Conservation (phyloP, 2,329 filamentous ascomycete genomes). For the Xylariaceae sp. region DNA sequence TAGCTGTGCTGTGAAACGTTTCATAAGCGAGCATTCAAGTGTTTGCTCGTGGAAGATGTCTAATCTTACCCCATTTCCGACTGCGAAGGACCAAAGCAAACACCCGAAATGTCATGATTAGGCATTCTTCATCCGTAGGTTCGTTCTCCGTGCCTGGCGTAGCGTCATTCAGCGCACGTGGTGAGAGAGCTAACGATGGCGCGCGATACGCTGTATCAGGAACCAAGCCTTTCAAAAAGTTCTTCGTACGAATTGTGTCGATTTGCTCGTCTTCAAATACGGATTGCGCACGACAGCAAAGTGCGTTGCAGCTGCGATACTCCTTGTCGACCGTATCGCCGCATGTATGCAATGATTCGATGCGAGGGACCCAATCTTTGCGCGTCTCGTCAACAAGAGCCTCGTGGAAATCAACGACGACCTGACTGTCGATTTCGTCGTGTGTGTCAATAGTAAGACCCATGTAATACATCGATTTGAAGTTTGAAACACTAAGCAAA, state of each 20-base stretch:
- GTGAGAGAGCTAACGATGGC: constrained; percentile 1
- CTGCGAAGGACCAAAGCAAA: constrained; percentile 34
- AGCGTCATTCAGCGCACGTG: constrained; percentile 1
- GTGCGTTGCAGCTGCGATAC: neutral
- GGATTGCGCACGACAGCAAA: neutral
- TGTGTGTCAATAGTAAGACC: constrained; percentile 19
- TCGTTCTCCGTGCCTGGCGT: neutral
- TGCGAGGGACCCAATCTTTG: constrained; percentile 2
- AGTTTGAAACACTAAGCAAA: constrained; percentile 5
- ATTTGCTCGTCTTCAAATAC: constrained; percentile 14
- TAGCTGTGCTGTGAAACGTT: constrained; percentile 11
- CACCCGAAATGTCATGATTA: constrained; percentile 33
- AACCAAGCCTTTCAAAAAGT: constrained; percentile 12
- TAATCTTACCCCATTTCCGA: constrained; percentile 33
- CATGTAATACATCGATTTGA: constrained; percentile 27
- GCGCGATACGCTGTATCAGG: neutral
- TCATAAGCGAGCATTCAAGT: neutral
- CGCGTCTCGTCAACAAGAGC: constrained; percentile 15
- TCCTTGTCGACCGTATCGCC: neutral
- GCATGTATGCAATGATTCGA: neutral
- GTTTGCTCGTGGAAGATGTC: neutral
- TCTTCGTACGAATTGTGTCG: constrained; percentile 6
- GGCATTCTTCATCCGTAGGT: constrained; percentile 8
- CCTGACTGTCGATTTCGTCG: constrained; percentile 30
- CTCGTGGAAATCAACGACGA: constrained; percentile 28